Evolutionary conservation across 257 asterid species (phyloP).

Genomic region (Gentiana straminea): DNA sequence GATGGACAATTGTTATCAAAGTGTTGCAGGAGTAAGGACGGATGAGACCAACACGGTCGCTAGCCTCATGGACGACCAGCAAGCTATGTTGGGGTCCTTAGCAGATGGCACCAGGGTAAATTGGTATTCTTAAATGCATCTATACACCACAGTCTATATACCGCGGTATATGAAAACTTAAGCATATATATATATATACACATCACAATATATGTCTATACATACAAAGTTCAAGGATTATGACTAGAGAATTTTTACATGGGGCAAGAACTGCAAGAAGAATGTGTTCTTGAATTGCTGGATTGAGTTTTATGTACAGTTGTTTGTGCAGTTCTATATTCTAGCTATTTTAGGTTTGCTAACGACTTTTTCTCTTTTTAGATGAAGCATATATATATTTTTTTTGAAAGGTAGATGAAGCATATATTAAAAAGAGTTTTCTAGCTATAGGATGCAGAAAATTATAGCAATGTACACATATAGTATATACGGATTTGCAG

Average conservation of each 20-base stretch:
- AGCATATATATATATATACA: neutral
- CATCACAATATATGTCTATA: neutral
- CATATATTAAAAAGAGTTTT: too few species aligned
- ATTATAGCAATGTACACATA: neutral
- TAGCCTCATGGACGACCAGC: conserved; percentile 37
- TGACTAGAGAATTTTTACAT: neutral
- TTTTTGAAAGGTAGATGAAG: too few species aligned
- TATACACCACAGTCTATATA: neutral
- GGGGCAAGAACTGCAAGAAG: too few species aligned
- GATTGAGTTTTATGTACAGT: conserved; percentile 7
- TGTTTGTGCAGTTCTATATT: neutral
- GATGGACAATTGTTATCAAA: conserved; percentile 24
- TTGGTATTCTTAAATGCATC: conserved; percentile 43
- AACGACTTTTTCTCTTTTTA: conserved; percentile 5
- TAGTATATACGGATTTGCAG: neutral
- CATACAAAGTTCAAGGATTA: neutral
- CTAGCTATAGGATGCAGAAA: neutral
- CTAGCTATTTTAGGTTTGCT: conserved; percentile 2
- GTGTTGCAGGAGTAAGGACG: conserved; percentile 8
- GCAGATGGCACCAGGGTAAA: conserved; percentile 51
- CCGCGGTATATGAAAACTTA: too few species aligned
- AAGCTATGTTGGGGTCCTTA: conserved; percentile 40
- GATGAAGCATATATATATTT: neutral
- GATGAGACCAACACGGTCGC: conserved; percentile 22
- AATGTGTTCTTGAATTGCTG: neutral